Evolutionary conservation across 306 rosid species (phyloP), one percentile per base, ranked within the genome.

Genomic region (Sphenostylis stenocarpa): DNA sequence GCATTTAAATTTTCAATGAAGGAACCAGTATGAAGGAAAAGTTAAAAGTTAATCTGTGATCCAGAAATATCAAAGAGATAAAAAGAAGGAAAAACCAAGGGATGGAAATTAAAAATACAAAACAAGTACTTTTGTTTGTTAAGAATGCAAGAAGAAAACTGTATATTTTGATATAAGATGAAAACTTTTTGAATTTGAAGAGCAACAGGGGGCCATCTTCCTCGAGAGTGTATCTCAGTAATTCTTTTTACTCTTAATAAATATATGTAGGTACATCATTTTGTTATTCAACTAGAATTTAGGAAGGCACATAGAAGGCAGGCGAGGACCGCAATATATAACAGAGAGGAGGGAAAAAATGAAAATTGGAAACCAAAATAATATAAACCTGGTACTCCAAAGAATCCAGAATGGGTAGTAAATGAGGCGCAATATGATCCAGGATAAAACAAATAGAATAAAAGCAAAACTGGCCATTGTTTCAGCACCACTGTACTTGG

Each of bases 341-440:
- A 66, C 26, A 39, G 43, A 20, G 77, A 65, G 70, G 58, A 69
- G 65, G 38, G 20, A 24, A 66, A 51, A 17, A 23, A 15, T 15
- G 58, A 44, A 64, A 70, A 49, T 49, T 58, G 29, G 47, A 33
- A 28, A 81, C 52, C 19, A n/a, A 51, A 51, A 28, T 72, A 64
- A 19, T 70, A 86, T 94, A 23, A 83, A 96, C 99, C 99, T 96
- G 61, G 99, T 93, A 81, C 99, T 96, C 96, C 96, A 83, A 56
- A 96, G 97, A 85, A 96, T 73, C 98, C 99, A 96, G 80, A 96
- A 96, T 47, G 99, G 99, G 79, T 88, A 96, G 92, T 91, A 96
- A 67, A 96, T 77, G 85, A 96, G 99, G 79, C 99, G 99, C 84
- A 93, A 83, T 81, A 96, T 7, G 86, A 96, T 24, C 99, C 99